Evolutionary conservation across 805 yeast genomes (phyloP).

Genomic region (Lachancea fermentati): DNA sequence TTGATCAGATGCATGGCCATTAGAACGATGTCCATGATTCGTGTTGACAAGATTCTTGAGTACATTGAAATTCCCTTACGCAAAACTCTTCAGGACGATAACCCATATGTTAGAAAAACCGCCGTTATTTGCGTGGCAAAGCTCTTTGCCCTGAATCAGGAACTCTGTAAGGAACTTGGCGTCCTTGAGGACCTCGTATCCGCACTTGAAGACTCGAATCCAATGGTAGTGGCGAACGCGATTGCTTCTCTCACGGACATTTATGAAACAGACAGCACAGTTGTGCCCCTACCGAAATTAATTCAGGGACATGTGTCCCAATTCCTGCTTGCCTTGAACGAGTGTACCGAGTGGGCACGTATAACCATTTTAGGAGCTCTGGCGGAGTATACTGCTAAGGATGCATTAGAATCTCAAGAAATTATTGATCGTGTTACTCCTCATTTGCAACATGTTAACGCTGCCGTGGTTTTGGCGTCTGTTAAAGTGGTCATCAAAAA

Average conservation of each 20-base stretch:
- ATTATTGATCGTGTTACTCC: slow-evolving; percentile 88
- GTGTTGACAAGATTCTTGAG: slow-evolving; percentile 93
- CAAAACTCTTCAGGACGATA: slow-evolving; percentile 82
- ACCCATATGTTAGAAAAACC: slow-evolving; percentile 95
- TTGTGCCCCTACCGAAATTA: slow-evolving; percentile 37
- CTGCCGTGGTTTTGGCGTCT: slow-evolving; percentile 85
- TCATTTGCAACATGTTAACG: slow-evolving; percentile 94
- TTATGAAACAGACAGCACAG: slow-evolving; percentile 55
- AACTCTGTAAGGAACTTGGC: slow-evolving; percentile 80
- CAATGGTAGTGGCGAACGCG: slow-evolving; percentile 96
- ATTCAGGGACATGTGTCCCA: slow-evolving; percentile 44
- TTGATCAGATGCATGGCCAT: slow-evolving; percentile 92
- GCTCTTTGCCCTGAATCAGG: slow-evolving; percentile 77
- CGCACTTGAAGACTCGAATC: slow-evolving; percentile 80
- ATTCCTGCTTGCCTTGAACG: slow-evolving; percentile 79
- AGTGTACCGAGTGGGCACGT: slow-evolving; percentile 99
- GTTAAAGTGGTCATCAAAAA: slow-evolving; percentile 77
- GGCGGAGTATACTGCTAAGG: slow-evolving; percentile 58
- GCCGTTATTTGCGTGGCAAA: slow-evolving; percentile 98
- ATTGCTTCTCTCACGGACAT: slow-evolving; percentile 83
- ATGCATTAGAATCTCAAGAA: slow-evolving; percentile 65
- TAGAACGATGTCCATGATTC: slow-evolving; percentile 96
- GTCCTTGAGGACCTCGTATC: slow-evolving; percentile 63
- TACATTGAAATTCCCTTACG: slow-evolving; percentile 87
- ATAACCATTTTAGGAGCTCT: slow-evolving; percentile 80